These are phyloP conservation scores for Bathelium albidoporum DNA, from an alignment of 495 filamentous ascomycete genomes.

Conservation along the genomic window DNA sequence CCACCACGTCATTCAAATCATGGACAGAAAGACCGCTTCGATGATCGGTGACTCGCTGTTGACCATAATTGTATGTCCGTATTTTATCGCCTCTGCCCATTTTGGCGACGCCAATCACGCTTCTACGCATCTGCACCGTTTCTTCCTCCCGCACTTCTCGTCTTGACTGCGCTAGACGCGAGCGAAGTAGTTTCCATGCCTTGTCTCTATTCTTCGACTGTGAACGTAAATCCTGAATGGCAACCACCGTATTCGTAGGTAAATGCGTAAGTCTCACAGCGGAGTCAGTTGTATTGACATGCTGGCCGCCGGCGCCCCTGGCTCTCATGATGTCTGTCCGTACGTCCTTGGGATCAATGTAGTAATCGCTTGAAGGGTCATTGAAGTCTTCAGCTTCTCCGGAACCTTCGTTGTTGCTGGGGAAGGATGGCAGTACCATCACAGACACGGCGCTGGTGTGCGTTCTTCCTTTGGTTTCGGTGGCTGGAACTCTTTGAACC, in stretches of 20 bases:
- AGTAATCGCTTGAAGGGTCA: slow-evolving; percentile 82
- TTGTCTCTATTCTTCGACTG: slow-evolving; percentile 78
- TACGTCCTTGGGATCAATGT: slow-evolving; percentile 79
- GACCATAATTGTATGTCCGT: slow-evolving; percentile 87
- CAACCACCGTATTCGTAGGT: slow-evolving; percentile 73
- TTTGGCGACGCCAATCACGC: slow-evolving; percentile 62
- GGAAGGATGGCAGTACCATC: slow-evolving; percentile 79
- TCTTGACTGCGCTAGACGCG: slow-evolving; percentile 67
- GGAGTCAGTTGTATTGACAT: slow-evolving; percentile 96
- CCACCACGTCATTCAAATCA: slow-evolving; percentile 71
- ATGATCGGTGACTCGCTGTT: slow-evolving; percentile 92
- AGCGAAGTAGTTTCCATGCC: slow-evolving; percentile 77
- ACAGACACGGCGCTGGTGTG: slow-evolving; percentile 90
- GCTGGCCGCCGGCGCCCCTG: slow-evolving; percentile 85
- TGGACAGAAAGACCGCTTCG: slow-evolving; percentile 72
- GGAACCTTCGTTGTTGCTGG: slow-evolving; percentile 38
- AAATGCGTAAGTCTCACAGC: slow-evolving; percentile 89
- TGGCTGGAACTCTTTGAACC: slow-evolving; percentile 84
- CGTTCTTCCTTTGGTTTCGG: slow-evolving; percentile 78
- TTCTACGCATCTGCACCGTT: slow-evolving; percentile 57
- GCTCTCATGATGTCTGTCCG: slow-evolving; percentile 83
- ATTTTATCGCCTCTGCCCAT: slow-evolving; percentile 89
- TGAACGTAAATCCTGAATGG: slow-evolving; percentile 87
- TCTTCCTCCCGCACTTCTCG: slow-evolving; percentile 81
- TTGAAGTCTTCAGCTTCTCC: slow-evolving; percentile 50